phyloP scores from a whole-genome alignment of 176 grass and related monocot genomes.

The Eragrostis curvula region DNA sequence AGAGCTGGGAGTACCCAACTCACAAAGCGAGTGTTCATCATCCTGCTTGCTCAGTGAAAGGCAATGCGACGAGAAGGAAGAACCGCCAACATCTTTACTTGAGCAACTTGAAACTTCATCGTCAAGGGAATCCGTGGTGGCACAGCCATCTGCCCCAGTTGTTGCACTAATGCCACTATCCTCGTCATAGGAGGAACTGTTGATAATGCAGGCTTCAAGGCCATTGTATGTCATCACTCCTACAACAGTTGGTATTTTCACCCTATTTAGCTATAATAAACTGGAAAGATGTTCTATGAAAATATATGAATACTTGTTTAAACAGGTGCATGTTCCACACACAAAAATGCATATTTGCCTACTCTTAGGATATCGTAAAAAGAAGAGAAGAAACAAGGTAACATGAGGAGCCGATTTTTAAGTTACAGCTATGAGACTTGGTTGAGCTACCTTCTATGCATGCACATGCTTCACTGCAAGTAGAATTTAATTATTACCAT shows the following conservation, averaged over 20 bases:
- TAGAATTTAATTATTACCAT: neutral
- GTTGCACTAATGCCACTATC: constrained; percentile 72
- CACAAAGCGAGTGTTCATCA: constrained; percentile 58
- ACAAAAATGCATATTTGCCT: neutral
- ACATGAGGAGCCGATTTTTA: neutral
- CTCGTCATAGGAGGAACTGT: constrained; percentile 73
- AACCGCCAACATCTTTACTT: constrained; percentile 70
- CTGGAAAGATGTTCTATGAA: neutral
- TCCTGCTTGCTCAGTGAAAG: constrained; percentile 61
- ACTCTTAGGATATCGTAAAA: neutral
- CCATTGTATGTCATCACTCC: constrained; percentile 87
- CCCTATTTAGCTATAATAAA: constrained; percentile 1
- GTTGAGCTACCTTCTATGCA: neutral
- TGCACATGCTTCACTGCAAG: neutral
- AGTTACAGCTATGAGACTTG: neutral
- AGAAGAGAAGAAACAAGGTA: neutral
- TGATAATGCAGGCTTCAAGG: constrained; percentile 82
- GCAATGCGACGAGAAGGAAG: constrained; percentile 79
- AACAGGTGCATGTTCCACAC: neutral
- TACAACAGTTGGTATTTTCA: constrained; percentile 31
- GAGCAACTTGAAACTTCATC: constrained; percentile 93
- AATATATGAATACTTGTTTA: neutral
- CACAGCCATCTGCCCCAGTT: constrained; percentile 64
- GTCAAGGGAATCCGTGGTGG: constrained; percentile 70
- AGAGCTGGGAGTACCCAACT: constrained; percentile 50